These are phyloP conservation scores for Pseudevernia furfuracea DNA, from an alignment of 495 filamentous ascomycete species.

Conservation along the genomic window DNA sequence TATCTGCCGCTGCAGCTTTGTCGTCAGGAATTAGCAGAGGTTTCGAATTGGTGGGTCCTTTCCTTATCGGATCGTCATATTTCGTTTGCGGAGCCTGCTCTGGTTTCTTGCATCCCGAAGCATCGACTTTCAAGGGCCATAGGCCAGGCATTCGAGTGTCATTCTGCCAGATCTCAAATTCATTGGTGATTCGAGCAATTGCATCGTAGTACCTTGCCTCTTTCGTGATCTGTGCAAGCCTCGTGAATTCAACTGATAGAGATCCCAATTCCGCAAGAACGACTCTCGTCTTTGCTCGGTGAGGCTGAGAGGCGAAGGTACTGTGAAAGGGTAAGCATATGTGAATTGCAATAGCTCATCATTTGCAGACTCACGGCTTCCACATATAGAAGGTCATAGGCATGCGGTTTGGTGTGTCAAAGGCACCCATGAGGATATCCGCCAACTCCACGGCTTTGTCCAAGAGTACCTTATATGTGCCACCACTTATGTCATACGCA, in stretches of 20 bases:
- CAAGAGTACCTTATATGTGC: conserved; percentile 60
- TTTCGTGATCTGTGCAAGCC: conserved; percentile 83
- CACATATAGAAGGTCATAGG: conserved; percentile 80
- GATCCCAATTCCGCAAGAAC: conserved; percentile 83
- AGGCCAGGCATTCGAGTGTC: conserved; percentile 70
- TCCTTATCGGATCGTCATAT: conserved; percentile 14
- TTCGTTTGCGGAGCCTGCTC: conserved; percentile 16
- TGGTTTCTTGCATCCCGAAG: conserved; percentile 53
- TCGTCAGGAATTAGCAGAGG: not conserved
- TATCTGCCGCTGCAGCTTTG: not conserved
- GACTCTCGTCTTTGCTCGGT: conserved; percentile 54
- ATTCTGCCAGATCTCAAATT: conserved; percentile 70
- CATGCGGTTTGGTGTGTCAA: conserved; percentile 97
- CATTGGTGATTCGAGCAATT: conserved; percentile 82
- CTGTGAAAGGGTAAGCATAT: conserved; percentile 29
- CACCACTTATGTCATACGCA: conserved; percentile 72
- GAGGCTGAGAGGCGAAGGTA: conserved; percentile 52
- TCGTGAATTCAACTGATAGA: conserved; percentile 89
- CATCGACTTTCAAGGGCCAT: conserved; percentile 77
- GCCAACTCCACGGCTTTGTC: conserved; percentile 84
- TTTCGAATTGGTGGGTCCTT: conserved; percentile 4
- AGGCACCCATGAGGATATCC: conserved; percentile 81
- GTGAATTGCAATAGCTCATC: not conserved
- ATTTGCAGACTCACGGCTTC: conserved; percentile 53
- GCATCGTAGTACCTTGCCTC: conserved; percentile 91